Base-by-base conservation (phyloP, 1,284 basidiomycete species). In the Apiotrichum gracile region DNA sequence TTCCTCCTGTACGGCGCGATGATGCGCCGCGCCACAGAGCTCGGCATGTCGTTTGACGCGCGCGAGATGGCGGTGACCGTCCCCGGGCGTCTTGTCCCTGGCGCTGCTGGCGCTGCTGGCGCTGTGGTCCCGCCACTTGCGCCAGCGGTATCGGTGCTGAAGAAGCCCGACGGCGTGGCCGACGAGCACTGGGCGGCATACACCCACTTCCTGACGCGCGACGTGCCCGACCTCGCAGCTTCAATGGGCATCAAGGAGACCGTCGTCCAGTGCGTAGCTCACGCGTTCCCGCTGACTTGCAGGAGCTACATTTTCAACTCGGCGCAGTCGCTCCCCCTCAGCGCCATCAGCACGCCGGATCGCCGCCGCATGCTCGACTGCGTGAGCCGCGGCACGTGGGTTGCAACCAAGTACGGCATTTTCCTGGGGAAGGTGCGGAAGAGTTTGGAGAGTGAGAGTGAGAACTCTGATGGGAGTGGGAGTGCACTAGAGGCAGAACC, bases 1-100 rank as follows among this genome's bases (percentile, higher is more conserved):
- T 52, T 73, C 6, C 61, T 72, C 10, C 58, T 76, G 37, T 72
- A 63, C 57, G 41, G 57, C 3, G 55, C 33, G 5, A 29, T 57
- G 17, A 33, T 34, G 21, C 22, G 26, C 2, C 47, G 50, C 5
- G 55, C 50, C 4, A 21, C 12, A 1, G 39, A 35, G 17, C 37
- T 34, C 6, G 49, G 45, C 4, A n/a, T 43, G 10, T 17, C n/a
- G 5, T 26, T 25, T 9, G 45, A 55, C 21, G 31, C 29, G 21
- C 10, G 29, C 7, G 19, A 22, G 12, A 3, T 45, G 5, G 29
- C 14, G 19, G 12, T n/a, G 7, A 27, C n/a, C 26, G 41, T 43
- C 17, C 41, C 26, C 17, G 41, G 26, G 16, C 13, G 33, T 5
- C 33, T 16, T 34, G 33, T 34, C 29, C 29, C 7, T 13, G 7